phyloP scores from a whole-genome alignment of 306 rosid species.

The Vachellia collinsii region DNA sequence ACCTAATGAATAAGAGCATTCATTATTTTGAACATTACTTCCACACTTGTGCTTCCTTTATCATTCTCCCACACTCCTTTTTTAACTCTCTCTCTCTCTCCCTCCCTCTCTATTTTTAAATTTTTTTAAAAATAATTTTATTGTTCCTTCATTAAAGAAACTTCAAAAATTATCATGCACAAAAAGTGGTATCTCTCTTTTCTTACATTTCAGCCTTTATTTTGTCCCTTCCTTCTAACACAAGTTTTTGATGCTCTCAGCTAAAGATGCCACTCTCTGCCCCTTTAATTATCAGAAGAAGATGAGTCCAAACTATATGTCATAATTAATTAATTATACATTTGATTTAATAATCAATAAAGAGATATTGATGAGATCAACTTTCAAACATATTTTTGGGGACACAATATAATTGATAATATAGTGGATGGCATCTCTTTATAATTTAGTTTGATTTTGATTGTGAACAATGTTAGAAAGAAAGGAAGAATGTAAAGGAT shows the following conservation, averaged over 20 bases:
- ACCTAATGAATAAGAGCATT: constrained; percentile 46
- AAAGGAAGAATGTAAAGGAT: neutral
- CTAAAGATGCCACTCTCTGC: constrained; percentile 6
- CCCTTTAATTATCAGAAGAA: neutral
- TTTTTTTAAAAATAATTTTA: constrained; percentile 15
- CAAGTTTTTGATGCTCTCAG: constrained; percentile 35
- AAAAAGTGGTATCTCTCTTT: constrained; percentile 57
- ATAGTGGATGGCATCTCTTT: neutral
- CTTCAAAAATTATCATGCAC: constrained; percentile 41
- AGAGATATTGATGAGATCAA: neutral
- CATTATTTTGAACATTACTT: constrained; percentile 49
- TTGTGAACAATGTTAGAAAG: neutral
- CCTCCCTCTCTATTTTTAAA: neutral
- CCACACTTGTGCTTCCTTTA: constrained; percentile 40
- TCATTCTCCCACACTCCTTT: neutral
- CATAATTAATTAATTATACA: neutral
- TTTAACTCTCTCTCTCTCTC: constrained; percentile 30
- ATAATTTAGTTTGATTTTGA: neutral
- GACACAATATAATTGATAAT: neutral
- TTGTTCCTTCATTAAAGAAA: constrained; percentile 40
- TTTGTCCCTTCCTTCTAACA: constrained; percentile 55
- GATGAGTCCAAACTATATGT: neutral
- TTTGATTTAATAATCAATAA: neutral
- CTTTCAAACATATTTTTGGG: neutral
- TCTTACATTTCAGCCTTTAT: constrained; percentile 48